A percentile compares a stretch with the other conserved stretches of the same genome.
Evolutionary conservation across 2,329 filamentous ascomycete genomes (phyloP).

Genomic region (Trematosphaeria pertusa): DNA sequence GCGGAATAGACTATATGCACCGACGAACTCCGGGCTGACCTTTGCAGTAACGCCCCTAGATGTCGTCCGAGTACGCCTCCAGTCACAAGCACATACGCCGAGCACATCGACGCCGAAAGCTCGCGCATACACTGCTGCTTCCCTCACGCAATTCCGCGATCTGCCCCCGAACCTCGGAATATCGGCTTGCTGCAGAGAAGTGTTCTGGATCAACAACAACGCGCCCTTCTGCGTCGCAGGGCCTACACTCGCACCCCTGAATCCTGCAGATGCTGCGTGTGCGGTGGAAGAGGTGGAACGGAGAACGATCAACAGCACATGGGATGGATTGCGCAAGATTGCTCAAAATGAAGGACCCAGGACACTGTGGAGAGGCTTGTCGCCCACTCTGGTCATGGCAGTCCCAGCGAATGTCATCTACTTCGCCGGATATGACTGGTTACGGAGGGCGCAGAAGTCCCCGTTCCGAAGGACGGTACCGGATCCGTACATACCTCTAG

Average conservation of each 20-base stretch:
- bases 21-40: no score
- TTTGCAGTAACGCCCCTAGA: slow-evolving; percentile 93
- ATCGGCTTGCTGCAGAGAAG: slow-evolving; percentile 93
- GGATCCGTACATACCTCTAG: slow-evolving; percentile 78
- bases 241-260: slow-evolving; percentile 55
- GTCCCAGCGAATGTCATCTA: slow-evolving; percentile 97
- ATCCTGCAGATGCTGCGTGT: slow-evolving; percentile 68
- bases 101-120: slow-evolving; percentile 60
- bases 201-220: slow-evolving; percentile 93
- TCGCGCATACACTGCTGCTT: slow-evolving; percentile 33
- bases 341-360: slow-evolving; percentile 87
- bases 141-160: slow-evolving; percentile 63
- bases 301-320: slow-evolving; percentile 84
- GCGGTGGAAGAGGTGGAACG: slow-evolving; percentile 87
- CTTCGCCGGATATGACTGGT: slow-evolving; percentile 96
- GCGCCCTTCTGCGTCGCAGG: slow-evolving; percentile 81
- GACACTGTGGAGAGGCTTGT: slow-evolving; percentile 90
- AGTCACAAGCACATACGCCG: slow-evolving; percentile 74
- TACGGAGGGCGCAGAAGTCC: slow-evolving; percentile 76
- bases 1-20: no score
- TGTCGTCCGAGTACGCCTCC: slow-evolving; percentile 91
- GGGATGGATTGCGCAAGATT: slow-evolving; percentile 93
- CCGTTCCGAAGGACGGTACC: slow-evolving; percentile 66
- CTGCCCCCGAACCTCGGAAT: slow-evolving; percentile 87
- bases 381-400: slow-evolving; percentile 93